Conservation (phyloP, 1,284 basidiomycete genomes). For the Vanrija sp. region DNA sequence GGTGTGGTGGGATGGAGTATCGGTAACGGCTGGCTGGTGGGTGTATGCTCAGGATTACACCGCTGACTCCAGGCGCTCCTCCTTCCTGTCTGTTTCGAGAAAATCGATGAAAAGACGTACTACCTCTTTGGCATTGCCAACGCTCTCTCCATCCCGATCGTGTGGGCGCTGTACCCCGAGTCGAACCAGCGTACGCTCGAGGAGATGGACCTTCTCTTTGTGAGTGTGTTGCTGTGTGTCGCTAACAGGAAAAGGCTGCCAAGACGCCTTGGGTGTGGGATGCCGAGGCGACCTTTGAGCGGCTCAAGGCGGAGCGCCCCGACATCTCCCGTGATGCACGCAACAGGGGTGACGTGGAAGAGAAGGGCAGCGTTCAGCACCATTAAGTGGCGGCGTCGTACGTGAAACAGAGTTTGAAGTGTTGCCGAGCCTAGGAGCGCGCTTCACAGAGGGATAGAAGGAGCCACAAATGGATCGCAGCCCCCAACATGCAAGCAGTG, state of each 20-base stretch:
- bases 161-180: constrained; percentile 36
- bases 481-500: too few relatives aligned
- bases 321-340: constrained; percentile 11
- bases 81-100: constrained; percentile 25
- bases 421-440: too few relatives aligned
- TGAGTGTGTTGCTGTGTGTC: neutral
- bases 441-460: too few relatives aligned
- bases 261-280: constrained; percentile 23
- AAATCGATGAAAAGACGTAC: constrained; percentile 28
- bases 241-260: neutral
- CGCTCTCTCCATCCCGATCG: constrained; percentile 22
- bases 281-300: constrained; percentile 23
- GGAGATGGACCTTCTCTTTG: constrained; percentile 24
- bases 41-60: neutral
- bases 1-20: constrained; percentile 38
- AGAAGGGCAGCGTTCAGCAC: neutral
- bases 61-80: constrained; percentile 10
- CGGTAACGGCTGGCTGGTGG: constrained; percentile 32
- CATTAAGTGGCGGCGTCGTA: too few relatives aligned
- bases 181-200: constrained; percentile 30
- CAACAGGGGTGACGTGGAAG: neutral
- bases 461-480: too few relatives aligned
- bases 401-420: too few relatives aligned
- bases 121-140: constrained; percentile 17
- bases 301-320: constrained; percentile 21